phyloP scores from a whole-genome alignment of 75 land plant genomes.

The Pseudotsuga menziesii region DNA sequence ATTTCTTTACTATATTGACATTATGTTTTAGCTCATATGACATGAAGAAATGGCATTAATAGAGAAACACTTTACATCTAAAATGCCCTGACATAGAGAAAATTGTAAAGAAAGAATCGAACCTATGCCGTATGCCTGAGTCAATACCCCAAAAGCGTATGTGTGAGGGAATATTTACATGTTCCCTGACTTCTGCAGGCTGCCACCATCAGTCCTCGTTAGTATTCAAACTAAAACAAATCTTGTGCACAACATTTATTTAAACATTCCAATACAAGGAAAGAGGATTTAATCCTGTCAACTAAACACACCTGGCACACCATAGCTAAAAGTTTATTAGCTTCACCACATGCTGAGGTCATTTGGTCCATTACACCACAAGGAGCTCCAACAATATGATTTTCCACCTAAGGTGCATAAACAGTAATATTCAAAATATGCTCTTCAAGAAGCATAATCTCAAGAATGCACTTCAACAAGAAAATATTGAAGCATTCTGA shows the following conservation, averaged over 20 bases:
- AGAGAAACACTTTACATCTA: not conserved
- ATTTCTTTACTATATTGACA: not conserved
- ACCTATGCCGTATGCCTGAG: slow-evolving; percentile 99
- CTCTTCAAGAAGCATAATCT: slow-evolving; percentile 1
- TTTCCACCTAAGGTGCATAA: slow-evolving; percentile 66
- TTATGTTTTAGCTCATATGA: not conserved
- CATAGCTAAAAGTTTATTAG: slow-evolving; percentile 95
- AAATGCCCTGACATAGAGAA: not conserved
- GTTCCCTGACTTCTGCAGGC: slow-evolving; percentile 93
- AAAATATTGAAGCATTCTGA: not conserved
- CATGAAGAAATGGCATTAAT: too few species aligned
- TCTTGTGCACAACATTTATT: not conserved
- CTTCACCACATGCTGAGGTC: slow-evolving; percentile 97
- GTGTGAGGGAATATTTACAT: slow-evolving; percentile 80
- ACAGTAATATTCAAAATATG: not conserved
- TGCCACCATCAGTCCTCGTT: slow-evolving; percentile 23
- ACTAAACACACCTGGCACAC: slow-evolving; percentile 80
- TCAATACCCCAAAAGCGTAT: slow-evolving; percentile 95
- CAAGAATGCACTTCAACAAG: not conserved
- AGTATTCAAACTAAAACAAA: slow-evolving; percentile 27
- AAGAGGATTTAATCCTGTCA: not conserved
- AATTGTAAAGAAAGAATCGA: not conserved
- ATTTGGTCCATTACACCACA: slow-evolving; percentile 99
- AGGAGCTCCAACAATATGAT: slow-evolving; percentile 94
- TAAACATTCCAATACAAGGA: not conserved